phyloP scores from a whole-genome alignment of 495 filamentous ascomycete genomes.

The Talaromyces borbonicus region DNA sequence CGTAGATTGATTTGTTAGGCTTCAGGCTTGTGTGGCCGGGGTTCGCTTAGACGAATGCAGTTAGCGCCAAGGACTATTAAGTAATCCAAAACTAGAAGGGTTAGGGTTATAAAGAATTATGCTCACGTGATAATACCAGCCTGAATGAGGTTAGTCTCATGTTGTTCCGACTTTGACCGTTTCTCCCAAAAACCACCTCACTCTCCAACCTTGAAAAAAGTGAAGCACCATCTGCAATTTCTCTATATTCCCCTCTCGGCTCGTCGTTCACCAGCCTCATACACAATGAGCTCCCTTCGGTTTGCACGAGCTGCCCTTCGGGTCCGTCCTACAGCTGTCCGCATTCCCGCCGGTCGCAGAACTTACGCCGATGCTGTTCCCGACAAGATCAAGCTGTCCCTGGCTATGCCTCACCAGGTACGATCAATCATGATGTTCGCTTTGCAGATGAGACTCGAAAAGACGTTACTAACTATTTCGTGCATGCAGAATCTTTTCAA shows the following conservation, averaged over 20 bases:
- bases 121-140: constrained; percentile 19
- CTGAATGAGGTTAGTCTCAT: constrained; percentile 7
- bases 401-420: constrained; percentile 98
- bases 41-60: constrained; percentile 7
- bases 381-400: constrained; percentile 96
- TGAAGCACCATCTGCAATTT: too few species aligned
- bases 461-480: constrained; percentile 5
- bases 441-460: constrained; percentile 7
- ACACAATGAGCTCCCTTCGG: constrained; percentile 81
- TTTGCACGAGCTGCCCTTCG: constrained; percentile 79
- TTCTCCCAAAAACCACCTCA: constrained; percentile 8
- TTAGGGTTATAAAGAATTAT: too few species aligned
- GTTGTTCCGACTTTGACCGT: constrained; percentile 11
- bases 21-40: constrained; percentile 4
- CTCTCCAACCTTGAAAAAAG: constrained; percentile 3
- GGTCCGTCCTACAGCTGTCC: constrained; percentile 59
- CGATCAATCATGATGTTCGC: constrained; percentile 26
- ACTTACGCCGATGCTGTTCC: constrained; percentile 88
- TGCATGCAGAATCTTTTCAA: constrained; percentile 57
- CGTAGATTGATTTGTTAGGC: constrained; percentile 2
- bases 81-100: too few species aligned
- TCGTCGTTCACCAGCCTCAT: constrained; percentile 23
- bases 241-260: too few species aligned
- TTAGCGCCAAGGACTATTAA: too few species aligned
- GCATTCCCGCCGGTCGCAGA: constrained; percentile 66